These are phyloP conservation scores for Arthromyces matolae DNA, from an alignment of 768 basidiomycete genomes.

Conservation along the genomic window DNA sequence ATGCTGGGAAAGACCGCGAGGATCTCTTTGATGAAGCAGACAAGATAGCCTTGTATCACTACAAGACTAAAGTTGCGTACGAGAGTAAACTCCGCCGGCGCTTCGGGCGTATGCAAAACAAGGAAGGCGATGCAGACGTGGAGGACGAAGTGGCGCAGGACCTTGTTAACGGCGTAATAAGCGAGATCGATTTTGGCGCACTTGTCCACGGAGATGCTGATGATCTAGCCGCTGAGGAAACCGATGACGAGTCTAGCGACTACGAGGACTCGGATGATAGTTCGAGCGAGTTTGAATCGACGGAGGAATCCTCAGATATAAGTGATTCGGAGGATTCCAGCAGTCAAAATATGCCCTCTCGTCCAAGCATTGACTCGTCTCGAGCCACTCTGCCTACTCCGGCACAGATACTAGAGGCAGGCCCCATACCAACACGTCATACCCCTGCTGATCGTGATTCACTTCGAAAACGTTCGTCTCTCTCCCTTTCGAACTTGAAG, in stretches of 20 bases:
- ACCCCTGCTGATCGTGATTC: constrained; percentile 9
- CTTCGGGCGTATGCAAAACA: constrained; percentile 59
- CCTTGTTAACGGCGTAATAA: constrained; percentile 77
- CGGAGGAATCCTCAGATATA: constrained; percentile 16
- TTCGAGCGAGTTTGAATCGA: constrained; percentile 27
- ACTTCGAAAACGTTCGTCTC: constrained; percentile 35
- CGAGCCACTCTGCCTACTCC: constrained; percentile 10
- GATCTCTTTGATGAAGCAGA: constrained; percentile 85
- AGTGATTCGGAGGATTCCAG: constrained; percentile 19
- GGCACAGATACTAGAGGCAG: constrained; percentile 13
- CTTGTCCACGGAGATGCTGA: constrained; percentile 74
- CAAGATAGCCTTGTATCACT: constrained; percentile 86
- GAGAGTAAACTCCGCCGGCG: constrained; percentile 89
- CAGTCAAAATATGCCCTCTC: constrained; percentile 15
- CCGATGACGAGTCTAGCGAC: constrained; percentile 43
- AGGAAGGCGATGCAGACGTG: constrained; percentile 49
- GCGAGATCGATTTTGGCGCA: constrained; percentile 79
- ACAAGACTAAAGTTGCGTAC: constrained; percentile 88
- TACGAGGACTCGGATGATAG: constrained; percentile 25
- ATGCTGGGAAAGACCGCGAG: constrained; percentile 70
- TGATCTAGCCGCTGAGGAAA: constrained; percentile 76
- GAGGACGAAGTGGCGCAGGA: constrained; percentile 83
- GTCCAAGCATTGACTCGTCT: constrained; percentile 5
- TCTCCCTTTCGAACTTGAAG: constrained; percentile 45
- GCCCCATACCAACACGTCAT: neutral